These are phyloP conservation scores for Batkoa obscura DNA, from an alignment of 371 early-diverging fungal species.

Conservation along the genomic window DNA sequence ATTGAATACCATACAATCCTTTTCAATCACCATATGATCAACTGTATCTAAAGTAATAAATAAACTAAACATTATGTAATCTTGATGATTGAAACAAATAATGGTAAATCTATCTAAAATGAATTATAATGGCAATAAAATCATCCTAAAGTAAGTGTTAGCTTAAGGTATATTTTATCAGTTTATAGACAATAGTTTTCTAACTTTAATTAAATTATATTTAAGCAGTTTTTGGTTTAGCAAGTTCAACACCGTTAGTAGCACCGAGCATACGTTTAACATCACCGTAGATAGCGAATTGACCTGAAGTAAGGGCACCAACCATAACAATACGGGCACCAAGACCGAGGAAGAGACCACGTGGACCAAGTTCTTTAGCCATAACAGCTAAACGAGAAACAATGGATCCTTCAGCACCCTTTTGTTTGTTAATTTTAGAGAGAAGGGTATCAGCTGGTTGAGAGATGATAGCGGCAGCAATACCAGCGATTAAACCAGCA, in stretches of 20 bases:
- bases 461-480: conserved; percentile 79
- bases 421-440: conserved; percentile 66
- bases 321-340: conserved; percentile 58
- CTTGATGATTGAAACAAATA: too few species aligned
- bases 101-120: too few species aligned
- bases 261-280: conserved; percentile 51
- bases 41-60: too few species aligned
- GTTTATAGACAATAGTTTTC: too few species aligned
- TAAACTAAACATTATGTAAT: too few species aligned
- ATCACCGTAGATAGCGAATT: conserved; percentile 37
- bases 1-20: too few species aligned
- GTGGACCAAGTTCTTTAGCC: conserved; percentile 30
- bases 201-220: too few species aligned
- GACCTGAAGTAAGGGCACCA: conserved; percentile 46
- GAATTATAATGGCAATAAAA: too few species aligned
- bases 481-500: conserved; percentile 81
- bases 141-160: too few species aligned
- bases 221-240: conserved; percentile 10
- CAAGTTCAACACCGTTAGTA: conserved; percentile 39
- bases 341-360: conserved; percentile 42
- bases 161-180: too few species aligned
- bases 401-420: conserved; percentile 26
- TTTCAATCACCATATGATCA: too few species aligned
- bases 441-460: conserved; percentile 91
- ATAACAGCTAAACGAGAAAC: conserved; percentile 28